Conservation (phyloP, 2,329 filamentous ascomycete genomes). For the Colletotrichum sp. region DNA sequence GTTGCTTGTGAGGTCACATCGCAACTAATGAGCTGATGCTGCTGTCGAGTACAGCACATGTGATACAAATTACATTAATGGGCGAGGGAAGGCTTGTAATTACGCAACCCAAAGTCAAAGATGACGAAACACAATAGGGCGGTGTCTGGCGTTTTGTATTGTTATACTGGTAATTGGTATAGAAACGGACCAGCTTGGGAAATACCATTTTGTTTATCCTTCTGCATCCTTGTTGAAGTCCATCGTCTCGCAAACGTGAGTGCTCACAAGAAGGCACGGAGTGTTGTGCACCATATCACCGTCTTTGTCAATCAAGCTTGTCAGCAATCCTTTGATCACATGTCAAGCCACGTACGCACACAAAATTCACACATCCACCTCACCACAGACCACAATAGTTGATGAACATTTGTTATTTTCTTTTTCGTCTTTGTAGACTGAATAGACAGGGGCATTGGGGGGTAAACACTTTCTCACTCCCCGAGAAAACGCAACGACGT, state of each 20-base stretch:
- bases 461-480: constrained; percentile 17
- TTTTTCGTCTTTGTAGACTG: constrained; percentile 21
- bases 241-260: neutral
- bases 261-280: neutral
- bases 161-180: neutral
- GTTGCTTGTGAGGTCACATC: constrained; percentile 31
- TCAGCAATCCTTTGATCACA: neutral
- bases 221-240: neutral
- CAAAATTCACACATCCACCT: neutral
- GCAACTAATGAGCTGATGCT: neutral
- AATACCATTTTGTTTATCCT: constrained; percentile 1
- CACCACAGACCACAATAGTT: neutral
- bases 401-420: constrained; percentile 24
- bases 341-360: neutral
- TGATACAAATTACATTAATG: neutral
- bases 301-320: neutral
- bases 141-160: neutral
- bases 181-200: neutral
- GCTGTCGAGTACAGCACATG: neutral
- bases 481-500: constrained; percentile 18
- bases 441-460: constrained; percentile 22
- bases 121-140: neutral
- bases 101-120: neutral
- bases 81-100: neutral
- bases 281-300: neutral